Percentiles rank a stretch among this genome's conserved stretches.
phyloP scores from a whole-genome alignment of 1,284 basidiomycete genomes.

The Polyporus tsugae region DNA sequence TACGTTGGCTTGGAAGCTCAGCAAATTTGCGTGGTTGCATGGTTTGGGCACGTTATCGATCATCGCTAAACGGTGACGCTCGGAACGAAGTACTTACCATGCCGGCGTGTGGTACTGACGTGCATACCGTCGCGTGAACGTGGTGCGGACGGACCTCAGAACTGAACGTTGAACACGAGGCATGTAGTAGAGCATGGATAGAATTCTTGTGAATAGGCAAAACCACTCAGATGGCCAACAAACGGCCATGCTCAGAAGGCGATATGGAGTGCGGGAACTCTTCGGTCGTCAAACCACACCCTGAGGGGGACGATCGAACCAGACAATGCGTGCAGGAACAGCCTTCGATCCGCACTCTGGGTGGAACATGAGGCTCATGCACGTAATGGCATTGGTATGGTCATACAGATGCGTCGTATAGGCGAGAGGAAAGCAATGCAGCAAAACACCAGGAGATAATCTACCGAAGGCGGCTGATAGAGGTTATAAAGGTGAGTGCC shows the following conservation, averaged over 20 bases:
- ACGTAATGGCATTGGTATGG: constrained; percentile 41
- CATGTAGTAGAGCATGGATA: background rate
- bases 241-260: background rate
- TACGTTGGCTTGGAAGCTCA: background rate
- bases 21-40: background rate
- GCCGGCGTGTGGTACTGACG: background rate
- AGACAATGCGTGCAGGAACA: background rate
- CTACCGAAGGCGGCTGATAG: constrained; percentile 53
- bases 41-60: background rate
- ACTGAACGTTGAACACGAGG: background rate
- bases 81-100: background rate
- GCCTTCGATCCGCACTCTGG: background rate
- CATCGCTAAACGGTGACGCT: background rate
- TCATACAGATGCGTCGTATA: constrained; percentile 44
- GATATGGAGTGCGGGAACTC: background rate
- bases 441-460: constrained; percentile 27
- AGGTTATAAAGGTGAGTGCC: constrained; percentile 18
- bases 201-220: background rate
- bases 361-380: constrained; percentile 31
- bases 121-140: background rate
- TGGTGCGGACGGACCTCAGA: background rate
- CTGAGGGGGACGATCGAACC: background rate
- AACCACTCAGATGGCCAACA: background rate
- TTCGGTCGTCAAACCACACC: background rate
- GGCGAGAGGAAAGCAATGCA: constrained; percentile 31